Conservation (phyloP, 1,284 basidiomycete species). For the Wallemia hederae region DNA sequence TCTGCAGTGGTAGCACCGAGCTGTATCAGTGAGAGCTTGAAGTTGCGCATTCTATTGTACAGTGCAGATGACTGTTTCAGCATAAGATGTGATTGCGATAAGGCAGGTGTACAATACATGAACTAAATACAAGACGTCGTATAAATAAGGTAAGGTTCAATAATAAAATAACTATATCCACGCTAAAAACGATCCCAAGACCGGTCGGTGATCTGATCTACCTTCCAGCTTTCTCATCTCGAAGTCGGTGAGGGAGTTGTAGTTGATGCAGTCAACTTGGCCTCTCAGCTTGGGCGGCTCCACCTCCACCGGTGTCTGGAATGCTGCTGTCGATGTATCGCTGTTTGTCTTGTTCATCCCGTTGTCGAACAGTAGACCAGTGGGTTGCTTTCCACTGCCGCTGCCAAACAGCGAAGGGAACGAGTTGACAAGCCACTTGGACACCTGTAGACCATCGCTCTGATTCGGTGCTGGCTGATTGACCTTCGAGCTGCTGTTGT, state of each 20-base stretch:
- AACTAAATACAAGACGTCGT: no score
- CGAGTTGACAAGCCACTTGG: background rate
- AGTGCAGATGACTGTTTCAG: background rate
- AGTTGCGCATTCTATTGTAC: constrained; percentile 13
- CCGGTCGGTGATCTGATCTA: constrained; percentile 25
- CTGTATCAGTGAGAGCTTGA: constrained; percentile 61
- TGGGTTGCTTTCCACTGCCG: background rate
- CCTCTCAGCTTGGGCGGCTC: constrained; percentile 20
- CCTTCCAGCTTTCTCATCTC: constrained; percentile 41
- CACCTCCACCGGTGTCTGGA: background rate
- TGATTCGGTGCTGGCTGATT: background rate
- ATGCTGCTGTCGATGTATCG: background rate
- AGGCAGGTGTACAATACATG: no score
- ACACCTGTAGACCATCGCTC: background rate
- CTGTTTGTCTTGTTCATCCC: background rate
- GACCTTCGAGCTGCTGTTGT: background rate
- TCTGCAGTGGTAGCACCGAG: constrained; percentile 35
- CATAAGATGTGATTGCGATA: background rate
- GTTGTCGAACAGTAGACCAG: background rate
- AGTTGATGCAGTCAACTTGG: constrained; percentile 35
- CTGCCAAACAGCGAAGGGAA: background rate
- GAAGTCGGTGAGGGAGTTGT: constrained; percentile 40
- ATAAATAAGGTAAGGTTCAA: background rate
- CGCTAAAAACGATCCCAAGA: constrained; percentile 30
- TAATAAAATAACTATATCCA: background rate